A percentile compares a stretch with the other conserved stretches of the same genome.
phyloP scores from a whole-genome alignment of 257 asterid genomes.

The Solanum stenotomum region DNA sequence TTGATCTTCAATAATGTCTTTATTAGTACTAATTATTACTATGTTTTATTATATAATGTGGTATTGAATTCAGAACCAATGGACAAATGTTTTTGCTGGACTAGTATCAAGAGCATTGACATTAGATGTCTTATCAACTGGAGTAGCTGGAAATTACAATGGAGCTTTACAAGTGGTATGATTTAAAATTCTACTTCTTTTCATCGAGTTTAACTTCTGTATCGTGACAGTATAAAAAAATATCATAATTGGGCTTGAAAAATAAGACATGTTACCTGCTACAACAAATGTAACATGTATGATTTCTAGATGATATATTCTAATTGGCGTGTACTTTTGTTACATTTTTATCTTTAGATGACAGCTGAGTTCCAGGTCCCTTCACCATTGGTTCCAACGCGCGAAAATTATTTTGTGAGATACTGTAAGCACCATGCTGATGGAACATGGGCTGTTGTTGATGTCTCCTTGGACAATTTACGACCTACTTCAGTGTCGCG shows the following conservation, averaged over 20 bases:
- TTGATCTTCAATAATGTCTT: background rate
- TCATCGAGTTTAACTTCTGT: background rate
- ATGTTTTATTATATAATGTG: background rate
- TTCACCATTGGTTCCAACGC: constrained; percentile 68
- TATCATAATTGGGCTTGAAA: background rate
- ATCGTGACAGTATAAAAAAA: too few species aligned
- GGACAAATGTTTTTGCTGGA: constrained; percentile 31
- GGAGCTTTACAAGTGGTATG: constrained; percentile 55
- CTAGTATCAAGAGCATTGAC: constrained; percentile 20
- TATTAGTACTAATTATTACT: background rate
- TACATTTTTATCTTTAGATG: constrained; percentile 27
- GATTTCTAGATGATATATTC: background rate
- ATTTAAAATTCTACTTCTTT: background rate
- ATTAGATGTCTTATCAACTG: constrained; percentile 19
- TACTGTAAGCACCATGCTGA: constrained; percentile 72
- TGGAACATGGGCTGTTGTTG: constrained; percentile 76
- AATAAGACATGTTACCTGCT: background rate
- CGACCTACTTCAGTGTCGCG: constrained; percentile 42
- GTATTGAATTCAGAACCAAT: constrained; percentile 51
- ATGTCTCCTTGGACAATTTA: constrained; percentile 63
- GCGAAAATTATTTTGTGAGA: constrained; percentile 62
- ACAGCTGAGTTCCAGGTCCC: constrained; percentile 83
- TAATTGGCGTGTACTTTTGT: background rate
- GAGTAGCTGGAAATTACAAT: constrained; percentile 17
- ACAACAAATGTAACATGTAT: background rate